Base-by-base conservation (phyloP, 2,329 filamentous ascomycete species). In the Exophiala mesophila region DNA sequence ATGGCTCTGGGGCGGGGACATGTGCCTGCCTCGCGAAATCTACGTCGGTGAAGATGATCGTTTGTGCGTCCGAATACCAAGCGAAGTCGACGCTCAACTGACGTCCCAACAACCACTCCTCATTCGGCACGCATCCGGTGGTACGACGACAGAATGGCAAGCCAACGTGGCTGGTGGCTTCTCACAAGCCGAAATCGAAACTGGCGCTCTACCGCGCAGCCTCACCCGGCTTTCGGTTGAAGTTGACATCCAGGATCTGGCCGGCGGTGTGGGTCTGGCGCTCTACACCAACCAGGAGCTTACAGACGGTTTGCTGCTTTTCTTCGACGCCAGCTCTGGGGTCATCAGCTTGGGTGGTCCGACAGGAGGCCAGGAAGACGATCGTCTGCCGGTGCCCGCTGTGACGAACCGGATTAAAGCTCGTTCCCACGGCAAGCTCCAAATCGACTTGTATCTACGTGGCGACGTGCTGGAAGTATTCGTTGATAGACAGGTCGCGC, bases 1-100 rank as follows among this genome's bases (percentile, higher is more conserved):
- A n/a, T 35, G 33, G 33, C 33, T 35, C 15, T 35, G 33, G 33
- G 33, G 33, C 15, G 33, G 33, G 33, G 33, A 35, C 33, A 35
- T 35, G 33, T 35, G 33, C 18, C 33, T 35, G 13, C 33, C 33
- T 7, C 33, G 33, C 33, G 33, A 35, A 19, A 35, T 35, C 33
- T 35, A 18, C 33, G 33, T 35, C 12, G 33, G 33, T 12, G 33
- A 35, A 19, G 33, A 35, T 35, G 33, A 35, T 19, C 33, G 33
- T 35, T 20, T 35, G 33, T 35, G 33, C 16, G 33, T 35, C 17
- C 33, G 33, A 5, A 35, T 35, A 20, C 33, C 33, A 18, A 5
- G 3, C 33, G 33, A 35, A 35, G 18, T 35, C 16, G 33, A 35
- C 15, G 33, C 3, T 18, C 33, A 35, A 35, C 16, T 35, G 15